Conservation (phyloP, 1,284 basidiomycete genomes). For the Tilletia walkeri region DNA sequence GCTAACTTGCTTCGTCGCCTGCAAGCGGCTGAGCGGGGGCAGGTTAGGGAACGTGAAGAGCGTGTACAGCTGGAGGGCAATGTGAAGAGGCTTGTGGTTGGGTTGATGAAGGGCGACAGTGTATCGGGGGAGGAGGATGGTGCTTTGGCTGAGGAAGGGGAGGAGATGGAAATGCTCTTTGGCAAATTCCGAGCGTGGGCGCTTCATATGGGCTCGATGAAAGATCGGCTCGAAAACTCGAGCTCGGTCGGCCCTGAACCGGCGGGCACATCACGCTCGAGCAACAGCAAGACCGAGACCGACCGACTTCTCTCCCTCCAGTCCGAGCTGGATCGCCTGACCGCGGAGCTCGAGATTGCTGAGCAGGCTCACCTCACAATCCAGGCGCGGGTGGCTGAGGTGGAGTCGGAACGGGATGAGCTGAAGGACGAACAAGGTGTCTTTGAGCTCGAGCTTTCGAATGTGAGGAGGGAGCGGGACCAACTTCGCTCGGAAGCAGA, state of each 20-base stretch:
- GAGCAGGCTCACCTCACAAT: neutral
- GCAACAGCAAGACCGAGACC: neutral
- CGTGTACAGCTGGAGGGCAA: neutral
- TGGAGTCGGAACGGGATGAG: constrained; percentile 10
- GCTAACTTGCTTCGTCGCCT: constrained; percentile 10
- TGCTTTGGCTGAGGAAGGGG: neutral
- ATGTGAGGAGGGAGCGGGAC: neutral
- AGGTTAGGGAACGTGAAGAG: neutral
- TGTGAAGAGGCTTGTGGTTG: neutral
- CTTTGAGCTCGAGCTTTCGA: neutral
- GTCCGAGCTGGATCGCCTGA: neutral
- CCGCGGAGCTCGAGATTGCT: neutral
- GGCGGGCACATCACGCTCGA: neutral
- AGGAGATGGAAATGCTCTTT: neutral
- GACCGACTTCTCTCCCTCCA: neutral
- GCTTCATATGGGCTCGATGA: neutral
- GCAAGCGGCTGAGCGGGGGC: neutral
- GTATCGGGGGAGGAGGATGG: neutral
- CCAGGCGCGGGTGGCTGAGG: neutral
- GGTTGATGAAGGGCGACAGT: neutral
- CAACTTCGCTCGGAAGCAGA: neutral
- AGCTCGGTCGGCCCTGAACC: neutral
- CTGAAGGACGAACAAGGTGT: constrained; percentile 4
- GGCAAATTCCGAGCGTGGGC: constrained; percentile 10
- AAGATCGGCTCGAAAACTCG: neutral